These are phyloP conservation scores for Gossypium trilobum DNA, from an alignment of 441 rosid genomes.

Conservation along the genomic window DNA sequence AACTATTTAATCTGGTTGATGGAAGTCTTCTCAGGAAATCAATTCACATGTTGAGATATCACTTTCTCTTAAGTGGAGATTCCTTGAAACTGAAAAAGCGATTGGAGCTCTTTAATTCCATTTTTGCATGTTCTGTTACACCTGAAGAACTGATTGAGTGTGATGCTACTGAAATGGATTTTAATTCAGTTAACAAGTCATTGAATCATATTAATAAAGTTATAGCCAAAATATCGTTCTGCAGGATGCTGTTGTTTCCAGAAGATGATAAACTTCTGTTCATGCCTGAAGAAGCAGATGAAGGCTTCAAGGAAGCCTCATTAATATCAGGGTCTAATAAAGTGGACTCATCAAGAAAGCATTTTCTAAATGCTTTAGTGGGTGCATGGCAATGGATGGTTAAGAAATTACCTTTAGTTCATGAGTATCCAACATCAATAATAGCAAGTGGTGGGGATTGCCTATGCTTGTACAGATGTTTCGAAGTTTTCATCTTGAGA, in stretches of 20 bases:
- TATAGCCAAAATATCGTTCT: constrained; percentile 51
- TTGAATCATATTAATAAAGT: constrained; percentile 51
- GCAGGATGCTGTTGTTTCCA: constrained; percentile 52
- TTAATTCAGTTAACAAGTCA: constrained; percentile 34
- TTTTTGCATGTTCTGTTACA: constrained; percentile 31
- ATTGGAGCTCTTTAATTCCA: constrained; percentile 46
- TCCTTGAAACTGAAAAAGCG: constrained; percentile 36
- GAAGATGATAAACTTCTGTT: constrained; percentile 25
- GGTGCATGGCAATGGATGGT: constrained; percentile 57
- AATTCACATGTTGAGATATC: constrained; percentile 47
- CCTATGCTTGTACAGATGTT: constrained; percentile 44
- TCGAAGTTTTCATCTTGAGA: constrained; percentile 65
- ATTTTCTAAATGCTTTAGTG: constrained; percentile 45
- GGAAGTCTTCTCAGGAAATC: constrained; percentile 72
- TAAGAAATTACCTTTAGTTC: constrained; percentile 35
- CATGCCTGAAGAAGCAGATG: constrained; percentile 27
- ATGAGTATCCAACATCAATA: constrained; percentile 20
- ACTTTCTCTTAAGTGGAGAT: constrained; percentile 43
- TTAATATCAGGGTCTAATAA: constrained; percentile 25
- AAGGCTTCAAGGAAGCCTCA: constrained; percentile 23
- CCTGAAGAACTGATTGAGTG: constrained; percentile 49
- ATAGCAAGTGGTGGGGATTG: constrained; percentile 23
- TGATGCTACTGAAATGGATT: constrained; percentile 37
- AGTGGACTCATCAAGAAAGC: constrained; percentile 35
- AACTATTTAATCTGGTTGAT: constrained; percentile 44